These are phyloP conservation scores for Tulasnella calospora DNA, from an alignment of 768 basidiomycete genomes.

Conservation along the genomic window DNA sequence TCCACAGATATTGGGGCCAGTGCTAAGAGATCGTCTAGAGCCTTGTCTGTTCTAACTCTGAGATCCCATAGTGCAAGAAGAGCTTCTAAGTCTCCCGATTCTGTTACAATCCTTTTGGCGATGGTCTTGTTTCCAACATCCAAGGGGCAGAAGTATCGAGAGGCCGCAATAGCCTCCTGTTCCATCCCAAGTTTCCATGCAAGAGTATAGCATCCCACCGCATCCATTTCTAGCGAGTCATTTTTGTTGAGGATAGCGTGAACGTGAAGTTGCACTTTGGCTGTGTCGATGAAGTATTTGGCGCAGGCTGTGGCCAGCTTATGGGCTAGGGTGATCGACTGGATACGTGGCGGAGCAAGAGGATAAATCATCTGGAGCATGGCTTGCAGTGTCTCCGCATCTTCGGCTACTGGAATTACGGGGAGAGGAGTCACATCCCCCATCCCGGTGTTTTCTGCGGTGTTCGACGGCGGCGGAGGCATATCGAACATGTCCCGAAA, in stretches of 20 bases:
- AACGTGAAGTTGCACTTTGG: neutral
- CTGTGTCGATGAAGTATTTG: neutral
- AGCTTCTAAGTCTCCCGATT: too few relatives aligned
- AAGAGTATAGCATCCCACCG: neutral
- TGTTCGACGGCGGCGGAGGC: neutral
- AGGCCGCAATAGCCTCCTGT: neutral
- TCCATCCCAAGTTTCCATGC: slow-evolving; percentile 4
- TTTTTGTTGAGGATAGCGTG: neutral
- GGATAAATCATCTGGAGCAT: neutral
- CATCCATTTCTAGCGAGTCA: neutral
- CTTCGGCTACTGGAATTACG: neutral
- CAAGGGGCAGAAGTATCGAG: neutral
- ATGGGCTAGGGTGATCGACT: neutral
- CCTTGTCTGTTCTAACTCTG: neutral
- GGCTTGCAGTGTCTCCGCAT: neutral
- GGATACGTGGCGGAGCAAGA: neutral
- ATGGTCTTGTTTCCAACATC: too few relatives aligned
- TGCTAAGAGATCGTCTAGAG: neutral
- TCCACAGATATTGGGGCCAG: neutral
- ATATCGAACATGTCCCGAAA: slow-evolving; percentile 25
- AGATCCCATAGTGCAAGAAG: neutral
- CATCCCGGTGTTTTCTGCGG: neutral
- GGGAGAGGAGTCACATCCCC: neutral
- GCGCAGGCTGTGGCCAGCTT: neutral
- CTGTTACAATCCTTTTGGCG: too few relatives aligned